Evolutionary conservation across 23 red algal species (phyloP).

Genomic region (Gracilaria domingensis): DNA sequence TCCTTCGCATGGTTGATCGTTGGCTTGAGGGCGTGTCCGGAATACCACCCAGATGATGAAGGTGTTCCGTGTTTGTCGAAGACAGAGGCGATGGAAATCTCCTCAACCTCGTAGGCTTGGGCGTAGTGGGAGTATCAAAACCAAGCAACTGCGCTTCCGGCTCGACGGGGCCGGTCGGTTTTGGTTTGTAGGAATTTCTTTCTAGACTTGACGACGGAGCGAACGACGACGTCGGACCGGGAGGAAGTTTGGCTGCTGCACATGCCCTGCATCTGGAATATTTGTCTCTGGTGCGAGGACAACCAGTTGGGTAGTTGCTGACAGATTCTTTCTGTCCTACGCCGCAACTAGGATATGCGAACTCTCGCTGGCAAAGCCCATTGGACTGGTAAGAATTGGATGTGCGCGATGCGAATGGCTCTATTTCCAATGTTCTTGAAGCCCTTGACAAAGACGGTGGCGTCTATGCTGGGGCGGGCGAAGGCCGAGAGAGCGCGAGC

Average conservation of each 20-base stretch:
- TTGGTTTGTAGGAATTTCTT: slow-evolving; percentile 14
- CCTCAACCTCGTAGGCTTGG: background rate
- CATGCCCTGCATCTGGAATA: slow-evolving; percentile 19
- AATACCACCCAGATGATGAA: slow-evolving; percentile 40
- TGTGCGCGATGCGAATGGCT: slow-evolving; percentile 5
- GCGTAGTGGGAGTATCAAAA: slow-evolving; percentile 39
- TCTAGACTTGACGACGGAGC: slow-evolving; percentile 41
- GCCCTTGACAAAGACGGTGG: slow-evolving; percentile 62
- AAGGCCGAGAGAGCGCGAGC: background rate
- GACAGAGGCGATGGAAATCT: slow-evolving; percentile 20
- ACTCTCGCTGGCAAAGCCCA: slow-evolving; percentile 66
- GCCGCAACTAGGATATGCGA: slow-evolving; percentile 48
- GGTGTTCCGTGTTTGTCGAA: slow-evolving; percentile 26
- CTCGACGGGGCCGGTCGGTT: background rate
- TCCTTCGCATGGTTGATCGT: background rate
- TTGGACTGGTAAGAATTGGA: slow-evolving; percentile 55
- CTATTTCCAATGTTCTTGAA: slow-evolving; percentile 68
- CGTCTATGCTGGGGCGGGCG: slow-evolving; percentile 34
- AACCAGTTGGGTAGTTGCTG: slow-evolving; percentile 54
- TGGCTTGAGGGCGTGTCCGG: background rate
- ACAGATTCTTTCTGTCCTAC: slow-evolving; percentile 68
- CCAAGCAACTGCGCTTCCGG: slow-evolving; percentile 41
- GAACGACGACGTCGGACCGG: slow-evolving; percentile 37
- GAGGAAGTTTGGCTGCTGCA: slow-evolving; percentile 6
- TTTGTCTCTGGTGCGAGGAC: slow-evolving; percentile 30